Evolutionary conservation across 2,329 filamentous ascomycete species (phyloP).

Genomic region (Phialocephala subalpina): DNA sequence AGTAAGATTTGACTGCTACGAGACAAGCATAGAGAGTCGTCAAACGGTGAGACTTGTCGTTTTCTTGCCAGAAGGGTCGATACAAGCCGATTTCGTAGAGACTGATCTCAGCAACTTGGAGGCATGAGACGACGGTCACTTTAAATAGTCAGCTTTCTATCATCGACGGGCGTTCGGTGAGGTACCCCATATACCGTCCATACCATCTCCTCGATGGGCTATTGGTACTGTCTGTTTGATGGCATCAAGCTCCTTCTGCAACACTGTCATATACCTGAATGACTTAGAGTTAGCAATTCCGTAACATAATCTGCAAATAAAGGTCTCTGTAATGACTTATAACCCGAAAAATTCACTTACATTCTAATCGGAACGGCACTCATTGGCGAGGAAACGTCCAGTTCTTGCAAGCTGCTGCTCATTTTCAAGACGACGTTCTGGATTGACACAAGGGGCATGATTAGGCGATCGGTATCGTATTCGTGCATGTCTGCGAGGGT

Average conservation of each 20-base stretch:
- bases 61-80: not conserved
- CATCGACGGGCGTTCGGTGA: not conserved
- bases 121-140: slow-evolving; percentile 13
- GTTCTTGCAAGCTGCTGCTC: slow-evolving; percentile 22
- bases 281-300: too few relatives aligned
- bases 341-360: too few relatives aligned
- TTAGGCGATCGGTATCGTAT: slow-evolving; percentile 37
- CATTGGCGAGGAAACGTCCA: slow-evolving; percentile 1
- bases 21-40: slow-evolving; percentile 23
- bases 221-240: slow-evolving; percentile 14
- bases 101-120: slow-evolving; percentile 24
- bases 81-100: slow-evolving; percentile 22
- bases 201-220: slow-evolving; percentile 8
- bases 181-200: slow-evolving; percentile 9
- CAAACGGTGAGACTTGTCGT: slow-evolving; percentile 23
- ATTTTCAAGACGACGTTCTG: slow-evolving; percentile 31
- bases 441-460: slow-evolving; percentile 35
- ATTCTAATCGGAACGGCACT: slow-evolving; percentile 16
- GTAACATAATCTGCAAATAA: too few relatives aligned
- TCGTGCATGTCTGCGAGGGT: slow-evolving; percentile 25
- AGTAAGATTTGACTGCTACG: slow-evolving; percentile 21
- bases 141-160: not conserved
- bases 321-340: too few relatives aligned
- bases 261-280: slow-evolving; percentile 17
- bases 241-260: slow-evolving; percentile 17